Conservation (phyloP, 192 early-diverging fungal species). For the Podila minutissima region DNA sequence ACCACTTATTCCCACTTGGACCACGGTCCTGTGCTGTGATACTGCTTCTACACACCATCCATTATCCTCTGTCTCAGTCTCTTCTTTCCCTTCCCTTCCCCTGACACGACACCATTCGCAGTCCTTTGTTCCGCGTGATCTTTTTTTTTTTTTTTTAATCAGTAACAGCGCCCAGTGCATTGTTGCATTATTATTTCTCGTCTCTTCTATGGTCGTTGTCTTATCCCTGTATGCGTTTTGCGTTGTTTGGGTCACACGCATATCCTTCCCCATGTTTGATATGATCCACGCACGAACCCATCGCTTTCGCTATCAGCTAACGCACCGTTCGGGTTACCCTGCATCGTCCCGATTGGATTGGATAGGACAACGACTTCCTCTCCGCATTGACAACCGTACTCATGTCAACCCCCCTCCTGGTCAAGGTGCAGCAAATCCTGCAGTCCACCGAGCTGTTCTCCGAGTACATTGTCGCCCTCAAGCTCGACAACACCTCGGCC, state of each 20-base stretch:
- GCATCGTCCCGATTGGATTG: neutral
- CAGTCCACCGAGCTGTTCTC: constrained; percentile 39
- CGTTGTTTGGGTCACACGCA: no score
- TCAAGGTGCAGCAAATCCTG: constrained; percentile 43
- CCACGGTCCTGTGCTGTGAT: no score
- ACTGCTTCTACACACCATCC: no score
- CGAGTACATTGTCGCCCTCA: constrained; percentile 48
- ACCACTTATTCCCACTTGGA: no score
- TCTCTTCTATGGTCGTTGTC: neutral
- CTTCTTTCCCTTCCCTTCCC: no score
- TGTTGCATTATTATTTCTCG: neutral
- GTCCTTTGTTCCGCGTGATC: neutral
- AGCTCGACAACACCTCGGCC: constrained; percentile 54
- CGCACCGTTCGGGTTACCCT: no score
- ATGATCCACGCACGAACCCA: no score
- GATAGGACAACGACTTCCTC: constrained; percentile 39
- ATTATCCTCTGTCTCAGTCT: no score
- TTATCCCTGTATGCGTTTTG: neutral
- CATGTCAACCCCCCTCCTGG: constrained; percentile 42
- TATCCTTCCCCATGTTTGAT: no score
- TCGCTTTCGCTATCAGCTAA: no score
- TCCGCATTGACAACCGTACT: constrained; percentile 34
- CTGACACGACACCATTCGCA: no score
- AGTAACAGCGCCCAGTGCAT: constrained; percentile 1
- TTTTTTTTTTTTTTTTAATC: neutral